Evolutionary conservation across 805 yeast genomes (phyloP).

Genomic region (Candida hispaniensis): DNA sequence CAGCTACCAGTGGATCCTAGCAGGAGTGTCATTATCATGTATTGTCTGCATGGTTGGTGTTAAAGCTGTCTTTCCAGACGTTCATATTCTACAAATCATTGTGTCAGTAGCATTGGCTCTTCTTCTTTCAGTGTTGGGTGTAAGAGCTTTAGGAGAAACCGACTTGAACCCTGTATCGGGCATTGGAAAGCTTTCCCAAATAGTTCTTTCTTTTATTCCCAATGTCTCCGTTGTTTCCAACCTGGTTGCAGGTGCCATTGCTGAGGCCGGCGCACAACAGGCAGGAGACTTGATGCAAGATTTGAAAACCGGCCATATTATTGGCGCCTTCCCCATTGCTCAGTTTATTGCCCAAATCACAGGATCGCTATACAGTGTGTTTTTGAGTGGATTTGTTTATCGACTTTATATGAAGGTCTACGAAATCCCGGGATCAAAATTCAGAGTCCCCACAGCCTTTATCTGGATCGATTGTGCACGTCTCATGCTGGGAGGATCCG

Average conservation of each 20-base stretch:
- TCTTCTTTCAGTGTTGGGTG: slow-evolving; percentile 73
- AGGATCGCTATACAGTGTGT: slow-evolving; percentile 77
- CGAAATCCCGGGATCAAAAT: slow-evolving; percentile 70
- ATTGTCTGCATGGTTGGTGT: slow-evolving; percentile 57
- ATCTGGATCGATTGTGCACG: slow-evolving; percentile 97
- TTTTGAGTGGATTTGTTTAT: slow-evolving; percentile 75
- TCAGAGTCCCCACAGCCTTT: slow-evolving; percentile 87
- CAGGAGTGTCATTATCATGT: slow-evolving; percentile 59
- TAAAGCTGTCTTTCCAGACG: slow-evolving; percentile 53
- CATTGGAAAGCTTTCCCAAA: slow-evolving; percentile 86
- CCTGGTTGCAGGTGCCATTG: slow-evolving; percentile 89
- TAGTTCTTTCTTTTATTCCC: slow-evolving; percentile 65
- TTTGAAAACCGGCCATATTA: slow-evolving; percentile 80
- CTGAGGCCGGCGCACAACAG: slow-evolving; percentile 98
- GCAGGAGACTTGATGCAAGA: slow-evolving; percentile 99
- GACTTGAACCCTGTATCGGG: slow-evolving; percentile 96
- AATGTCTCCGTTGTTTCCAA: slow-evolving; percentile 77
- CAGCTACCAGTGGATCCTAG: slow-evolving; percentile 36
- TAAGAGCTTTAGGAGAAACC: slow-evolving; percentile 91
- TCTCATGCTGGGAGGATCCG: slow-evolving; percentile 74
- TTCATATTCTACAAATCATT: slow-evolving; percentile 59
- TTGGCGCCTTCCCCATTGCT: slow-evolving; percentile 87
- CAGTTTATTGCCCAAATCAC: slow-evolving; percentile 84
- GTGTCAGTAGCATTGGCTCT: slow-evolving; percentile 67
- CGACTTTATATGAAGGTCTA: slow-evolving; percentile 70